Conservation (phyloP, 2,329 filamentous ascomycete species). For the Paraphoma sp. region DNA sequence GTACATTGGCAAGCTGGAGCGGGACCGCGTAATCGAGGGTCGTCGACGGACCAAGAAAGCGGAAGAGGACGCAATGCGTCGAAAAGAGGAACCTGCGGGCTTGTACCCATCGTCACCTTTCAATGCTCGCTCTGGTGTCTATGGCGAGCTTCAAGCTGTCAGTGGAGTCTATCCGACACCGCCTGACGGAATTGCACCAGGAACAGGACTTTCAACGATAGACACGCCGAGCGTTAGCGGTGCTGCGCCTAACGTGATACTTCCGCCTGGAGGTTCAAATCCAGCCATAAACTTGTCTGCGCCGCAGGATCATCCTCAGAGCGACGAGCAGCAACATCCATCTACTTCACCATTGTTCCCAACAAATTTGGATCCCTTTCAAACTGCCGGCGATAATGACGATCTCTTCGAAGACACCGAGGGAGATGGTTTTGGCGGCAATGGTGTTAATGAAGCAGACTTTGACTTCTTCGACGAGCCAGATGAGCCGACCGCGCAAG, state of each 20-base stretch:
- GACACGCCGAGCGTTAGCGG: constrained; percentile 40
- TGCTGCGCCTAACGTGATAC: constrained; percentile 30
- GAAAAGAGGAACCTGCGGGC: constrained; percentile 36
- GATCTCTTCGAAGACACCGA: constrained; percentile 72
- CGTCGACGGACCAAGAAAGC: constrained; percentile 52
- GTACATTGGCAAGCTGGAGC: constrained; percentile 43
- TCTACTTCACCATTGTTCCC: constrained; percentile 33
- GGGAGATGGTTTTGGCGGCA: constrained; percentile 74
- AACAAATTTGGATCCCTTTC: constrained; percentile 28
- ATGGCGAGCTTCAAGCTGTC: constrained; percentile 46
- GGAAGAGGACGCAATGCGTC: constrained; percentile 54
- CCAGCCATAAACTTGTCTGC: constrained; percentile 42
- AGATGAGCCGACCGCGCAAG: constrained; percentile 53
- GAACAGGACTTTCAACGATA: constrained; percentile 30
- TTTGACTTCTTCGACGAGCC: constrained; percentile 83
- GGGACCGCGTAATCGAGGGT: constrained; percentile 44
- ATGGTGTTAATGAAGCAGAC: constrained; percentile 79
- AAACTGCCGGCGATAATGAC: constrained; percentile 47
- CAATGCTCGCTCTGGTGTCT: constrained; percentile 40
- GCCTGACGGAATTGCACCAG: constrained; percentile 46
- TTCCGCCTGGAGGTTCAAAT: constrained; percentile 37
- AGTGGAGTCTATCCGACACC: constrained; percentile 51
- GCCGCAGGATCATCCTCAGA: constrained; percentile 27
- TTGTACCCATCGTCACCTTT: constrained; percentile 47
- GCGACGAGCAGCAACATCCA: constrained; percentile 27